Base-by-base conservation (phyloP, 495 filamentous ascomycete species). In the Trichoderma erinaceum region DNA sequence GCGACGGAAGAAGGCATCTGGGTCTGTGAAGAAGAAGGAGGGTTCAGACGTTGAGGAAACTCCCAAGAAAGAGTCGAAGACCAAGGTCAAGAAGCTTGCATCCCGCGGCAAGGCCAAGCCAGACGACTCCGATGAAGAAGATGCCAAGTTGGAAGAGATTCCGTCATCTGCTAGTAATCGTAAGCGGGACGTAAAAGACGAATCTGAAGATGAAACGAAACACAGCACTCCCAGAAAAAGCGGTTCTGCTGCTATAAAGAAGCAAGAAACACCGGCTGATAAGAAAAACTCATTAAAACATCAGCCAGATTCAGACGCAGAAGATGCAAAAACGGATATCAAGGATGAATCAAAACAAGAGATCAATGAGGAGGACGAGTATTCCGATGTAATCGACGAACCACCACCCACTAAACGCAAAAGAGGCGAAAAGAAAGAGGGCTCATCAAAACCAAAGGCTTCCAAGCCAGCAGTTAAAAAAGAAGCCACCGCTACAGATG, bases 401-500 rank as follows among this genome's bases (percentile, higher is more conserved):
- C 63, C 66, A 43, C 68, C 68, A 0, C 72, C 74, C 35, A 69
- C 73, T 43, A 79, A 78, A 65, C 64, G 66, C 13, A 61, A 61
- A 23, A 61, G 56, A 16, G 46, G 70, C 43, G 73, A 73, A 41
- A 52, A 48, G 32, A 73, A 70, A 46, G 72, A 71, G 56, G 41
- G 69, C 25, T 38, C 71, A 29, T 41, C 70, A 67, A 64, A 68
- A 41, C 23, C n/a, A 58, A 63, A 69, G n/a, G 56, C n/a, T 12
- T 16, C 65, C 35, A 68, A 67, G 38, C 41, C 64, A 35, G 63
- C 25, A 11, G 13, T 21, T 10, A 52, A 58, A 27, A 66, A 65
- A 12, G 67, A 52, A 3, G 23, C 69, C 25, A 65, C 86, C 89
- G 12, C 71, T 81, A 8, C 84, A 88, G 67, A 68, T 12, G 58